phyloP scores from a whole-genome alignment of 768 basidiomycete genomes.

The Sporobolomyces phaffii region DNA sequence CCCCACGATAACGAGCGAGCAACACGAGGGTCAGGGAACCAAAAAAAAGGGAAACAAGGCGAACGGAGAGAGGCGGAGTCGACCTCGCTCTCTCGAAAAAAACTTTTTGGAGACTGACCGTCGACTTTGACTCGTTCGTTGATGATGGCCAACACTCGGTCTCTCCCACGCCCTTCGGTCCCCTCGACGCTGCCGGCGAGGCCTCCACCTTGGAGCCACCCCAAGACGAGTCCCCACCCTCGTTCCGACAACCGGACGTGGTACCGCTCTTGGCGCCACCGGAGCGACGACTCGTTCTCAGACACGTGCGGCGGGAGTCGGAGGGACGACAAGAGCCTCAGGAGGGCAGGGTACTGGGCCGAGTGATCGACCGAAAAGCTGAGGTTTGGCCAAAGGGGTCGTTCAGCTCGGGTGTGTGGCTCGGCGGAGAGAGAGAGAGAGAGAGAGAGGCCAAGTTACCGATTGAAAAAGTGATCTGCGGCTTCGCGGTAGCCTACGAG shows the following conservation, averaged over 20 bases:
- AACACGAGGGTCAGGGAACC: too few species aligned
- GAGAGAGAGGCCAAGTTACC: neutral
- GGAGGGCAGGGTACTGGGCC: slow-evolving; percentile 56
- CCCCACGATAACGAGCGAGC: too few species aligned
- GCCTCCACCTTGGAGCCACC: slow-evolving; percentile 91
- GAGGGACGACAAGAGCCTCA: slow-evolving; percentile 73
- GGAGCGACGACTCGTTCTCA: slow-evolving; percentile 71
- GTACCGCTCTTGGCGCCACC: slow-evolving; percentile 86
- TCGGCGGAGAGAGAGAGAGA: neutral
- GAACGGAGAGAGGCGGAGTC: too few species aligned
- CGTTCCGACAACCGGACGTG: slow-evolving; percentile 81
- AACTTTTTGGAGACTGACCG: slow-evolving; percentile 53
- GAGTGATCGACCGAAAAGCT: slow-evolving; percentile 52
- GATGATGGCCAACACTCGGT: slow-evolving; percentile 85
- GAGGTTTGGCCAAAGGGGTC: too few species aligned
- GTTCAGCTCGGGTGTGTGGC: too few species aligned
- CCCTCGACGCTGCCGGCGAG: slow-evolving; percentile 23
- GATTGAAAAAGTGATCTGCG: slow-evolving; percentile 53
- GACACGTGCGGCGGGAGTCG: slow-evolving; percentile 76
- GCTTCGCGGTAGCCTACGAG: slow-evolving; percentile 76
- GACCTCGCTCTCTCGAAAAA: too few species aligned
- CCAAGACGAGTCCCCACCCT: slow-evolving; percentile 81
- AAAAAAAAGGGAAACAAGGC: too few species aligned
- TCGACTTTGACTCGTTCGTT: slow-evolving; percentile 89
- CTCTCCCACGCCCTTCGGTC: slow-evolving; percentile 62